Base-by-base conservation (phyloP, 1,284 basidiomycete species). In the Sparassis latifolia region DNA sequence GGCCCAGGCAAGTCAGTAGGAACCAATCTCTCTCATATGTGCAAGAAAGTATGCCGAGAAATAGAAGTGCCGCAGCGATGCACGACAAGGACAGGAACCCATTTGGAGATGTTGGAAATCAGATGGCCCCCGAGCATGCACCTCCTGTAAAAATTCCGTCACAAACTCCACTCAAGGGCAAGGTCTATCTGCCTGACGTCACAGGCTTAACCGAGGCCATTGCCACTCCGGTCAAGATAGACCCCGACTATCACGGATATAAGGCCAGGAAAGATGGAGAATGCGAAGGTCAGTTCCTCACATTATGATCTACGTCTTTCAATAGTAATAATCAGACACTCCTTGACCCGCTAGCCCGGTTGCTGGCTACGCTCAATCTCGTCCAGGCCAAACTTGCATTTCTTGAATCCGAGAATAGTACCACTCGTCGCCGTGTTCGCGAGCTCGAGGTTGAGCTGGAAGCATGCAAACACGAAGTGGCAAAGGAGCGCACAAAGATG, bases 391-490 rank as follows among this genome's bases (percentile, higher is more conserved):
- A 84, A 56, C 70, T 91, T 3, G 73, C 77, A 10, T 73, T 82
- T 45, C 75, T 94, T 1, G 89, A 93, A 60, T 79, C 81, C 1
- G 89, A 94, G 62, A 93, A 93, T 58, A 75, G 82, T 3, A 78
- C 89, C 3, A 89, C 89, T 1, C 75, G 88, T 1, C 73, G 86
- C 27, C 76, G 91, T 10, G 86, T 94, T 27, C 71, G 80, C 39
- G 91, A 94, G 61, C 76, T 95, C 4, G 92, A 95, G 66, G 70
- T 77, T 47, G 92, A 94, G 62, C 74, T 94, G 2, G 85, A 89
- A 55, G 74, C 78, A 2, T 89, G 86, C 58, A 87, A 85, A 62
- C 75, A 77, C 28, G 85, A 90, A 43, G 87, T 89, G 4, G 75
- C 72, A 1, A 69, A 72, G 47, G 86, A 89, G 60, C 76, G 86